phyloP scores from a whole-genome alignment of 345 rosid species.

The Camelina laxa region DNA sequence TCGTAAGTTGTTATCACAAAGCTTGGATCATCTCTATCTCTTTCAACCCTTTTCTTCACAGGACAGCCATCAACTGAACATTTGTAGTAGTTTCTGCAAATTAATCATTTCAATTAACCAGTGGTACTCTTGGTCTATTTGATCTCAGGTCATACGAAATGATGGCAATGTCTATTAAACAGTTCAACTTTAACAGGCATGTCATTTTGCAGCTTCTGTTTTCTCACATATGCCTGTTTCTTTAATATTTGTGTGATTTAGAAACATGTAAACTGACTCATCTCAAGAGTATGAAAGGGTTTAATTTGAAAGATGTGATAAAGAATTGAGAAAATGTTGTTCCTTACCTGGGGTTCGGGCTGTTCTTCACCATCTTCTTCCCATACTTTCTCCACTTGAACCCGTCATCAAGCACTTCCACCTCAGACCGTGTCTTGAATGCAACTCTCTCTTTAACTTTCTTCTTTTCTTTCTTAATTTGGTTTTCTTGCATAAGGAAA shows the following conservation, averaged over 20 bases:
- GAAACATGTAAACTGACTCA: background rate
- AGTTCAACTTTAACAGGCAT: constrained; percentile 12
- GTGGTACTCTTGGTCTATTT: background rate
- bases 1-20: constrained; percentile 90
- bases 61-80: constrained; percentile 79
- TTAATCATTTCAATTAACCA: constrained; percentile 16
- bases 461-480: constrained; percentile 46
- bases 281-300: constrained; percentile 4
- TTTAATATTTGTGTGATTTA: background rate
- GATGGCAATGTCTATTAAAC: background rate
- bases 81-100: constrained; percentile 77
- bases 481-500: constrained; percentile 34
- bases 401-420: constrained; percentile 89
- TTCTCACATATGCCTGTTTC: constrained; percentile 20
- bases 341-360: constrained; percentile 84
- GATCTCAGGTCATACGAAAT: constrained; percentile 21
- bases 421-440: constrained; percentile 76
- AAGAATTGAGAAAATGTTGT: constrained; percentile 12
- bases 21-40: constrained; percentile 71
- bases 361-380: constrained; percentile 95
- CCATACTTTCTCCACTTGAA: constrained; percentile 98
- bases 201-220: constrained; percentile 5
- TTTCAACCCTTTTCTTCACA: constrained; percentile 91
- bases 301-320: background rate
- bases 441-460: constrained; percentile 66